phyloP scores from a whole-genome alignment of 2,329 filamentous ascomycete species.

The Chalara sp. region DNA sequence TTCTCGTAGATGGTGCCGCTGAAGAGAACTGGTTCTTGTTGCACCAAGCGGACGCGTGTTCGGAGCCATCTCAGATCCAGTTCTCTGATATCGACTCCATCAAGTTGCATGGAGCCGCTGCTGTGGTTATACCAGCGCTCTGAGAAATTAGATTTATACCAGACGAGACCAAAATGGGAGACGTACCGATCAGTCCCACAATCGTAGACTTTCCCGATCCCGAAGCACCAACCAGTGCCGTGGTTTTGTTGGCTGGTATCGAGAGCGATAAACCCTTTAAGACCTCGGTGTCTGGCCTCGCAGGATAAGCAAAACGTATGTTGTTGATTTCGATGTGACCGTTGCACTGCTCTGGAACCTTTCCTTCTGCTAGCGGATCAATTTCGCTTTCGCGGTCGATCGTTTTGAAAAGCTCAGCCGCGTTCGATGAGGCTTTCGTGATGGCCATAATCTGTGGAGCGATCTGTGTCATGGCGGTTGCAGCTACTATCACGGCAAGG shows the following conservation, averaged over 20 bases:
- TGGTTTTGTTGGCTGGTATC: slow-evolving; percentile 32
- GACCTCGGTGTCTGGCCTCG: slow-evolving; percentile 17
- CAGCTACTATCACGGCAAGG: neutral
- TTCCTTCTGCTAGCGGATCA: neutral
- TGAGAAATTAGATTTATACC: slow-evolving; percentile 20
- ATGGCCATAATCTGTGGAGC: neutral
- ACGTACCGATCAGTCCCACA: slow-evolving; percentile 31
- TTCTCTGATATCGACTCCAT: slow-evolving; percentile 21
- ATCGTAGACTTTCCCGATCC: slow-evolving; percentile 33
- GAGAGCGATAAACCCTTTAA: slow-evolving; percentile 32
- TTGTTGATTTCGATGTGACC: neutral
- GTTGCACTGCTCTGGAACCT: neutral
- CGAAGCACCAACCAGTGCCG: slow-evolving; percentile 28
- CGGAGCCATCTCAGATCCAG: slow-evolving; percentile 24
- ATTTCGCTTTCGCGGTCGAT: neutral
- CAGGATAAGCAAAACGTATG: slow-evolving; percentile 18
- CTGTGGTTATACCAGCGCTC: neutral
- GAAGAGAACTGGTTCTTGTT: slow-evolving; percentile 41
- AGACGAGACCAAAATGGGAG: slow-evolving; percentile 33
- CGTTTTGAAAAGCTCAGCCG: neutral
- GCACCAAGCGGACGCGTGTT: slow-evolving; percentile 17
- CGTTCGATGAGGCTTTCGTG: neutral
- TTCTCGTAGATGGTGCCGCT: slow-evolving; percentile 34
- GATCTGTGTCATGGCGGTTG: neutral
- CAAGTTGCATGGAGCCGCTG: slow-evolving; percentile 17